These are phyloP conservation scores for Phytopythium litorale DNA, from an alignment of 352 stramenopile species.

Conservation along the genomic window DNA sequence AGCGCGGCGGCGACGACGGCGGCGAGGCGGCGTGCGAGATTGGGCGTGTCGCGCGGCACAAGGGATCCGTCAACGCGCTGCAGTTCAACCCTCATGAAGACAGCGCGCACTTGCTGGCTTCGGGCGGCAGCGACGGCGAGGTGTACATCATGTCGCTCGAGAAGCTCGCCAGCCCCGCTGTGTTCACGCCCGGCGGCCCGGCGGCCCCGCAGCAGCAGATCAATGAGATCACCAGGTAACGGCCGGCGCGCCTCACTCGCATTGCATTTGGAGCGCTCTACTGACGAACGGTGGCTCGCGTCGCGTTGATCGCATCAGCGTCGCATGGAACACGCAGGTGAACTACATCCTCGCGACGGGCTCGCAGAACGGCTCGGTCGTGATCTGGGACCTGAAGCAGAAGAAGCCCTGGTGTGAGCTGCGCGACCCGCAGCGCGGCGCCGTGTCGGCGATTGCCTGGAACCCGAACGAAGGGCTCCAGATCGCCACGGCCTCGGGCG, in stretches of 20 bases:
- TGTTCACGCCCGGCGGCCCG: slow-evolving; percentile 87
- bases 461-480: slow-evolving; percentile 98
- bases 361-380: slow-evolving; percentile 91
- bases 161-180: slow-evolving; percentile 82
- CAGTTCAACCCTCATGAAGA: slow-evolving; percentile 95
- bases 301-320: slow-evolving; percentile 21
- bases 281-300: neutral
- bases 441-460: slow-evolving; percentile 94
- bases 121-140: slow-evolving; percentile 91
- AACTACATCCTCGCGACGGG: slow-evolving; percentile 97
- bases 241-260: neutral
- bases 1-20: slow-evolving; percentile 31
- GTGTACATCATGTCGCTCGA: slow-evolving; percentile 95
- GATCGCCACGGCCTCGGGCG: slow-evolving; percentile 94
- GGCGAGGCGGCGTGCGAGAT: slow-evolving; percentile 53
- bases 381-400: slow-evolving; percentile 98
- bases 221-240: slow-evolving; percentile 80
- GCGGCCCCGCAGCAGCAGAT: slow-evolving; percentile 55
- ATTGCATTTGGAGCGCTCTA: neutral
- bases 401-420: slow-evolving; percentile 99
- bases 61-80: slow-evolving; percentile 90
- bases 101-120: slow-evolving; percentile 91
- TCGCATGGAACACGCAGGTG: slow-evolving; percentile 98
- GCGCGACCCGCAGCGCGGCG: slow-evolving; percentile 81
- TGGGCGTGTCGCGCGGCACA: slow-evolving; percentile 79